A percentile compares a stretch with the other conserved stretches of the same genome.
These are phyloP conservation scores for Thermomucor indicae-seudaticae DNA, from an alignment of 371 early-diverging fungal species.

Conservation along the genomic window DNA sequence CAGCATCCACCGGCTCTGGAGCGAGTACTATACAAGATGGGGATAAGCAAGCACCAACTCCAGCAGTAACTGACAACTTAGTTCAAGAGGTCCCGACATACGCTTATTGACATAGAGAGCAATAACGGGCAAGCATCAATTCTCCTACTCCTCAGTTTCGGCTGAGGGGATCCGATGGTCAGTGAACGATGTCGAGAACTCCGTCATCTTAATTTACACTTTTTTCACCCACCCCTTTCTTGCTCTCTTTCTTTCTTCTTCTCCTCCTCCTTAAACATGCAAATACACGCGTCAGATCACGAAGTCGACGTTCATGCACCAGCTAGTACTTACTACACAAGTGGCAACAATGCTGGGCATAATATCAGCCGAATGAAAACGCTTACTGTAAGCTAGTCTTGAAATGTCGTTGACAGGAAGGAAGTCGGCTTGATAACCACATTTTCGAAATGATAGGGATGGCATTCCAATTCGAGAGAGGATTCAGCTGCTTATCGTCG, in stretches of 20 bases:
- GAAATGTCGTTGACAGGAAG: background rate
- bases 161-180: too few relatives aligned
- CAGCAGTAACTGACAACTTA: too few relatives aligned
- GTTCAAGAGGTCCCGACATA: too few relatives aligned
- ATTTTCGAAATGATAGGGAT: background rate
- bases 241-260: background rate
- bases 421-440: background rate
- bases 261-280: background rate
- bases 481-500: conserved; percentile 15
- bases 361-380: conserved; percentile 8
- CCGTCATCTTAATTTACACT: background rate
- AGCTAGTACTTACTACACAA: conserved; percentile 23
- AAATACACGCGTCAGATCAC: background rate
- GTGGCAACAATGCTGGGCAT: conserved; percentile 16
- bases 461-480: background rate
- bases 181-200: too few relatives aligned
- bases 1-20: too few relatives aligned
- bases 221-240: background rate
- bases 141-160: too few relatives aligned
- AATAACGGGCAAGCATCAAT: too few relatives aligned
- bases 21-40: too few relatives aligned
- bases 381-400: conserved; percentile 10
- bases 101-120: too few relatives aligned
- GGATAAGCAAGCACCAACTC: too few relatives aligned
- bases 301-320: conserved; percentile 24